Conservation (phyloP, 148 eudicot genomes). For the Camellia sinensis region DNA sequence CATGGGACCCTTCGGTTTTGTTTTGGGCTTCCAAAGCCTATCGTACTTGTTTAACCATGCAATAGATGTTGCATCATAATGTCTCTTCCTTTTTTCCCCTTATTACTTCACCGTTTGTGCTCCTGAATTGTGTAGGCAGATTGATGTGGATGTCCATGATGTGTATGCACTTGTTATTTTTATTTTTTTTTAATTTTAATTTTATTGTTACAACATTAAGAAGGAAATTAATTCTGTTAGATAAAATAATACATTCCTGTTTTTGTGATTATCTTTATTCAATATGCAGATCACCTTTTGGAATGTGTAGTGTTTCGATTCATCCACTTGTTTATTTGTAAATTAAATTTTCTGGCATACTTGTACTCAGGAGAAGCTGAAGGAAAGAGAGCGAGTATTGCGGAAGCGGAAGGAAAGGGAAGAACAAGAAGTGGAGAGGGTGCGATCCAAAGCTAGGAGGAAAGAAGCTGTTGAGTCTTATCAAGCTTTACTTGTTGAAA, state of each 20-base stretch:
- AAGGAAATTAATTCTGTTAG: too few relatives aligned
- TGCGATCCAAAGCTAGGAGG: slow-evolving; percentile 77
- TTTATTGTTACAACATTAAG: too few relatives aligned
- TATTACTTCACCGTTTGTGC: not conserved
- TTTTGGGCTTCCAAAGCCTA: too few relatives aligned
- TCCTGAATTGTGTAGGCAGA: not conserved
- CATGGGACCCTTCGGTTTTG: too few relatives aligned
- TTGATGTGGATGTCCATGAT: not conserved
- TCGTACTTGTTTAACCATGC: too few relatives aligned
- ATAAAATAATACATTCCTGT: not conserved
- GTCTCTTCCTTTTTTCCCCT: not conserved
- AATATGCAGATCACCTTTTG: slow-evolving; percentile 1
- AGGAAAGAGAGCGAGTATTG: slow-evolving; percentile 81
- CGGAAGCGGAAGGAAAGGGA: slow-evolving; percentile 97
- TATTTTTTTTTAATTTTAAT: too few relatives aligned
- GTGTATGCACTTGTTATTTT: not conserved
- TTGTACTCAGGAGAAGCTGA: slow-evolving; percentile 65
- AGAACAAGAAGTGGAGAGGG: slow-evolving; percentile 97
- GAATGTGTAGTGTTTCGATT: not conserved
- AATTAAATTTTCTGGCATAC: slow-evolving; percentile 5
- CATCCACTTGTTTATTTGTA: not conserved
- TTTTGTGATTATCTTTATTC: not conserved
- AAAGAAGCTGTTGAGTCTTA: slow-evolving; percentile 89
- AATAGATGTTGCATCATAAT: too few relatives aligned
- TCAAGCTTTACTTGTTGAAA: slow-evolving; percentile 94